Evolutionary conservation across 495 filamentous ascomycete species (phyloP).

Genomic region (Durotheca rogersii): DNA sequence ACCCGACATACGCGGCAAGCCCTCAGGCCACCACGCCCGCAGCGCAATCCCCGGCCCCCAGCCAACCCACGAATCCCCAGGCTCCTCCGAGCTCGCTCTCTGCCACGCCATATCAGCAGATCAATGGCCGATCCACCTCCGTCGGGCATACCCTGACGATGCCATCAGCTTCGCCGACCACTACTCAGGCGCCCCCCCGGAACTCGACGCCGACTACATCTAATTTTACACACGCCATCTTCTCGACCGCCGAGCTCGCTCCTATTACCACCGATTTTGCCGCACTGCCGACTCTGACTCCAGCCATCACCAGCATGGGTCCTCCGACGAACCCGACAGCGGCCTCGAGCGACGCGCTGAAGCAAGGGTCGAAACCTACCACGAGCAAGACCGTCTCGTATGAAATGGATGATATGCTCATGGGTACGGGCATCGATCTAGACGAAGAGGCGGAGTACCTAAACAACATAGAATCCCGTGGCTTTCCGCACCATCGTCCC

Average conservation of each 20-base stretch:
- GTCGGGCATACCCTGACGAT: constrained; percentile 18
- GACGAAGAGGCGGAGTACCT: constrained; percentile 77
- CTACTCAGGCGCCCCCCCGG: constrained; percentile 16
- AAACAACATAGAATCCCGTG: constrained; percentile 51
- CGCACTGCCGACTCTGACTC: constrained; percentile 24
- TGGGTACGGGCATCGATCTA: constrained; percentile 78
- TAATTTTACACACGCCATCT: constrained; percentile 25
- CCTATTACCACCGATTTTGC: constrained; percentile 10
- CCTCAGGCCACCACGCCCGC: constrained; percentile 33
- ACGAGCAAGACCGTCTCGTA: constrained; percentile 67
- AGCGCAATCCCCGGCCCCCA: constrained; percentile 30
- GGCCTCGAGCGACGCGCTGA: constrained; percentile 24
- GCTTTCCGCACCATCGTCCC: constrained; percentile 51
- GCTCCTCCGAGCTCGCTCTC: constrained; percentile 28
- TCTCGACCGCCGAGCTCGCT: constrained; percentile 45
- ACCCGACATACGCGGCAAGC: constrained; percentile 30
- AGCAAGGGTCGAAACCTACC: constrained; percentile 57
- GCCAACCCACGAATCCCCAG: constrained; percentile 25
- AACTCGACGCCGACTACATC: constrained; percentile 21
- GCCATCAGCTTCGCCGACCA: constrained; percentile 9
- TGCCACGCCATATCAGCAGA: constrained; percentile 35
- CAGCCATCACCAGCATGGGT: constrained; percentile 62
- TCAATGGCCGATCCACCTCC: constrained; percentile 16
- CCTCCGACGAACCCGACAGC: constrained; percentile 54
- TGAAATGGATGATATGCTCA: constrained; percentile 71